Evolutionary conservation across 2,329 filamentous ascomycete genomes (phyloP), one percentile per base, ranked within the genome.

Genomic region (Myriosclerotinia curreyana): DNA sequence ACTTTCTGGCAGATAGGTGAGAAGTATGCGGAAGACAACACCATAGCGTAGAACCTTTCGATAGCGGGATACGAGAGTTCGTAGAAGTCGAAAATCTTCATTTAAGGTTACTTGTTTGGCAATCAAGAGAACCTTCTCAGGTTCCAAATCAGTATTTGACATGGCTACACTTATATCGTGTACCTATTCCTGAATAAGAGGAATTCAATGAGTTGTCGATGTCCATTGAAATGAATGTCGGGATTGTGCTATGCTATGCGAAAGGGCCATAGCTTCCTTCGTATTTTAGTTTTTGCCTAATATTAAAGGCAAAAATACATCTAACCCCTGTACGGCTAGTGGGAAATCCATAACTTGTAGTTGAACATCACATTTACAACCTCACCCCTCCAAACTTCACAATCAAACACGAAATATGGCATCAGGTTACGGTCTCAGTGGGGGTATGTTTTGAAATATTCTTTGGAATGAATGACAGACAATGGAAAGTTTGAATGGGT

Each of bases 351-450:
- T 51, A 34, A 34, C 44, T 50, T 59, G 53, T 22, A 38, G 31
- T 55, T 64, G 64, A 66, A 72, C 69, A 54, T 70, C 70, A 72
- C 65, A n/a, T 69, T 64, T 50, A 60, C 65, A 67, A 68, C 50
- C 40, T 55, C 55, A 50, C 64, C 58, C 58, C 58, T 51, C 42
- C 52, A 67, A 53, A 66, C 51, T 60, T 53, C 66, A 58, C 31
- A 69, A 71, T 69, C 67, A 65, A 72, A 38, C 66, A 62, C 62
- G 66, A 66, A 75, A 68, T 40, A 94, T 94, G 90, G 83, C 90
- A 78, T 93, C 90, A 74, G 90, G 90, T 79, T 94, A 87, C 78
- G 90, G 90, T 78, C 82, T 96, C 77, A 83, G 86, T 76, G 90
- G 90, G 79, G 90, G 90, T 92, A 80, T 73, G 86, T 81, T 12